Percentiles rank a stretch among this genome's conserved stretches.
These are phyloP conservation scores for Metschnikowia colocasiae DNA, from an alignment of 805 yeast species.

Conservation along the genomic window DNA sequence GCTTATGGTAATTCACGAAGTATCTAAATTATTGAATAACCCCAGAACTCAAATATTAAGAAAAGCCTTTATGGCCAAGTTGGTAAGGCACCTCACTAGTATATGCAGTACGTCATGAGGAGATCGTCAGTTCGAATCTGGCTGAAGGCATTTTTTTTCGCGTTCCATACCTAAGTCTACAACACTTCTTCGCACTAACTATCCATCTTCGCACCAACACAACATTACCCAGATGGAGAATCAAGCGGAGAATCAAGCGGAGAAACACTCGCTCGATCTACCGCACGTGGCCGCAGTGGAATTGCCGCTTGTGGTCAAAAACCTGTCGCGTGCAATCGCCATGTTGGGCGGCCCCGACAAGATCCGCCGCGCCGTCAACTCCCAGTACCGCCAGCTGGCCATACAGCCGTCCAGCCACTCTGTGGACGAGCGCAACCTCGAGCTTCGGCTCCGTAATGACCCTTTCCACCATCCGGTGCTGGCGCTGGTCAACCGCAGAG, in stretches of 20 bases:
- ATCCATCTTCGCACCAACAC: too few relatives aligned
- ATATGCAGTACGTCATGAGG: too few relatives aligned
- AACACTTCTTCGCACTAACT: too few relatives aligned
- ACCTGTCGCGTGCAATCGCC: conserved; percentile 57
- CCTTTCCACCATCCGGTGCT: conserved; percentile 60
- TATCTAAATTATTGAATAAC: too few relatives aligned
- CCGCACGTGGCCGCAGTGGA: conserved; percentile 77
- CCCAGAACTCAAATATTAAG: too few relatives aligned
- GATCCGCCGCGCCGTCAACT: conserved; percentile 41
- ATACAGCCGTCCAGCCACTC: conserved; percentile 21
- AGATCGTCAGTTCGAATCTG: conserved; percentile 31
- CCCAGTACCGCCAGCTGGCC: conserved; percentile 24
- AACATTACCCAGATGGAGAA: neutral
- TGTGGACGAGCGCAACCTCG: conserved; percentile 36
- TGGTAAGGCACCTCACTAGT: conserved; percentile 36
- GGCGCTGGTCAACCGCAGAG: conserved; percentile 49
- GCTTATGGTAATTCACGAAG: too few relatives aligned
- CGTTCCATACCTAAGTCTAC: too few relatives aligned
- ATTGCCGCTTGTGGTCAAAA: conserved; percentile 66
- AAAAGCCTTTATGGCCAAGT: conserved; percentile 32
- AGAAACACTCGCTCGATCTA: conserved; percentile 60
- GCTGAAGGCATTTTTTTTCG: conserved; percentile 26
- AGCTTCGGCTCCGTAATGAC: conserved; percentile 38
- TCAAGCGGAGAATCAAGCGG: conserved; percentile 31
- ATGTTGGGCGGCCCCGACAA: conserved; percentile 64